Base-by-base conservation (phyloP, 2,329 filamentous ascomycete species). In the Aspergillus costaricaensis region DNA sequence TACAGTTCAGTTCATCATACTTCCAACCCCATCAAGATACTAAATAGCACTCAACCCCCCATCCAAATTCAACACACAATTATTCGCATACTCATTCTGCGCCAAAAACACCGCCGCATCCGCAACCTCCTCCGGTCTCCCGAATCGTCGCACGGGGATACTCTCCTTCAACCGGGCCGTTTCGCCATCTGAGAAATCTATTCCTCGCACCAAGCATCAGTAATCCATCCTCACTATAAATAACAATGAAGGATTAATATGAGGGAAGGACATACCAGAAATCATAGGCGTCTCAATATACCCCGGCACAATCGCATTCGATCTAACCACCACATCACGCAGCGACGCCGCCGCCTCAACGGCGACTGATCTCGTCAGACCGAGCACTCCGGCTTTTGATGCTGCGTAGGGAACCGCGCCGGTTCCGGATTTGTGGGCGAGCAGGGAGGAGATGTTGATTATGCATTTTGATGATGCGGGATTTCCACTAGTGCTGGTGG, bases 261-360 rank as follows among this genome's bases (percentile, higher is more conserved):
- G 19, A 19, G 5, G 27, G 48, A 39, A 4, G 19, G 2, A 63
- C 79, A 77, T 77, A 93, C 91, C 81, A 72, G 84, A 77, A 66
- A 89, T 91, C 91, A 96, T 96, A 51, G 86, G 84, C 49, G 91
- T 94, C 59, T 90, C 82, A 66, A 96, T 88, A 79, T 94, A 96
- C 6, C 92, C 92, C 1, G 92, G 92, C 44, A 94, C 79, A 65
- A 96, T 86, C 27, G 88, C 88, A 77, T 96, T 96, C 50, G 91
- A 89, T 30, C 92, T 83, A 60, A 96, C 83, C 79, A 62, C 80
- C 77, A 55, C 84, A 85, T 67, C 88, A 76, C 76, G 92, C 87
- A 92, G 67, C 2, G 73, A 70, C 23, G 59, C 65, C 7, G 72
- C 71, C 5, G 72, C 69, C 53, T 77, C 74, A 14, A 74, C 73